Conservation (phyloP, 768 basidiomycete species). For the Suillus fuscotomentosus region DNA sequence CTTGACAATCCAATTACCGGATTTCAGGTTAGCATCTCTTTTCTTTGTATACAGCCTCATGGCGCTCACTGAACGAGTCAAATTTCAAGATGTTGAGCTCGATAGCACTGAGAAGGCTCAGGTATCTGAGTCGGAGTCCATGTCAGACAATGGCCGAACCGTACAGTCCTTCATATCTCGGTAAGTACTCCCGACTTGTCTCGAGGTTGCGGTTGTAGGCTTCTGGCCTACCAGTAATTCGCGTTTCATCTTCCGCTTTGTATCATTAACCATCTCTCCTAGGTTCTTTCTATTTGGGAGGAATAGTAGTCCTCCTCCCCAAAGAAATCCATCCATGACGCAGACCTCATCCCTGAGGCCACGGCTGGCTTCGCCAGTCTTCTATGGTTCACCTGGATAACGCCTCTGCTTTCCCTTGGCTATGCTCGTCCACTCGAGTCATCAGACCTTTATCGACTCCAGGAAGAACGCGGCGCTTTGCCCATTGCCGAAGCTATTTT, state of each 20-base stretch:
- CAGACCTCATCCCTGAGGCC: slow-evolving; percentile 62
- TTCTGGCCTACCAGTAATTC: background rate
- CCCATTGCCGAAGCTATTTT: slow-evolving; percentile 62
- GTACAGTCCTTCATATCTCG: background rate
- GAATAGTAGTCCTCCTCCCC: slow-evolving; percentile 36
- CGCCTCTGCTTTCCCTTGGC: slow-evolving; percentile 67
- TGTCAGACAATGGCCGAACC: background rate
- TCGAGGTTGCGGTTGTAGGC: background rate
- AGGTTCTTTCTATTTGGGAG: background rate
- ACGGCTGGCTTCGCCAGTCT: slow-evolving; percentile 57
- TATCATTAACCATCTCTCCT: background rate
- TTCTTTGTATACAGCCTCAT: background rate
- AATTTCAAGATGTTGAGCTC: background rate
- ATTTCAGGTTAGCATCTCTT: background rate
- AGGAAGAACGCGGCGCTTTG: slow-evolving; percentile 56
- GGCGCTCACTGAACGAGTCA: background rate
- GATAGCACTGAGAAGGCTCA: background rate
- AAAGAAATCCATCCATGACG: slow-evolving; percentile 55
- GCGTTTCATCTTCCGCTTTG: background rate
- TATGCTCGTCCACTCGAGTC: slow-evolving; percentile 81
- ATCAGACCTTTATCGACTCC: slow-evolving; percentile 78
- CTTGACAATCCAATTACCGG: background rate
- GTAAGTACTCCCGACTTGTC: background rate
- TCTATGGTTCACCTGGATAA: slow-evolving; percentile 76
- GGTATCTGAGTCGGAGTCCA: background rate